Base-by-base conservation (phyloP, 2,329 filamentous ascomycete species). In the Sporothrix phasma region DNA sequence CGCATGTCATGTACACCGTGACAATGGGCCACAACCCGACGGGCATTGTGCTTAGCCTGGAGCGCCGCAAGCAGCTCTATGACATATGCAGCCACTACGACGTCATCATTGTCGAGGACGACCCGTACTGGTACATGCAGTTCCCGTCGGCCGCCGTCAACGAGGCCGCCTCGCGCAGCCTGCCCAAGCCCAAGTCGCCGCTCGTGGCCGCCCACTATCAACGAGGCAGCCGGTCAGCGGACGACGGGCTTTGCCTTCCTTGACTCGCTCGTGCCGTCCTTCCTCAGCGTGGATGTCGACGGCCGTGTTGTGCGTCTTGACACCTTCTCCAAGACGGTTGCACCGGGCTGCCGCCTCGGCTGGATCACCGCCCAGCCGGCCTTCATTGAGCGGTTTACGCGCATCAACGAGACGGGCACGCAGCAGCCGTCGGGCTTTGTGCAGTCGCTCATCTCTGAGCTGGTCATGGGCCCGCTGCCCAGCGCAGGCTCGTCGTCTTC, bases 81-180 rank as follows among this genome's bases (percentile, higher is more conserved):
- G 84, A 81, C 19, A 73, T 97, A 15, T 94, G 89, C 76, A 86
- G 86, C 73, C 84, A 88, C 72, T 96, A 90, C 76, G 92, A 97
- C 74, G 83, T 97, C 67, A 84, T 97, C 71, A 96, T 97, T 68
- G 78, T 95, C 67, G 93, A 97, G 75, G 93, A 97, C 70, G 92
- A 97, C 67, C 93, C 93, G 5, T 97, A 97, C 78, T 97, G 91
- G 90, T 93, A 94, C 74, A 80, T 97, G 8, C 93, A 97, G 73
- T 97, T 85, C 74, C 90, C 91, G 0, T 89, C 89, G 0, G 87
- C 89, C 0, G 82, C 78, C 62, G 54, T 72, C 29, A 75, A 76
- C 56, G 78, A 84, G 72, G 78, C 83, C 69, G 78, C 80, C 70
- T 78, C 80, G 19, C 74, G 80, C 45, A 73, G 73, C 61, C 68